A percentile compares a stretch with the other conserved stretches of the same genome.
Evolutionary conservation across 2,329 filamentous ascomycete genomes (phyloP).

Genomic region (Coniella lustricola): DNA sequence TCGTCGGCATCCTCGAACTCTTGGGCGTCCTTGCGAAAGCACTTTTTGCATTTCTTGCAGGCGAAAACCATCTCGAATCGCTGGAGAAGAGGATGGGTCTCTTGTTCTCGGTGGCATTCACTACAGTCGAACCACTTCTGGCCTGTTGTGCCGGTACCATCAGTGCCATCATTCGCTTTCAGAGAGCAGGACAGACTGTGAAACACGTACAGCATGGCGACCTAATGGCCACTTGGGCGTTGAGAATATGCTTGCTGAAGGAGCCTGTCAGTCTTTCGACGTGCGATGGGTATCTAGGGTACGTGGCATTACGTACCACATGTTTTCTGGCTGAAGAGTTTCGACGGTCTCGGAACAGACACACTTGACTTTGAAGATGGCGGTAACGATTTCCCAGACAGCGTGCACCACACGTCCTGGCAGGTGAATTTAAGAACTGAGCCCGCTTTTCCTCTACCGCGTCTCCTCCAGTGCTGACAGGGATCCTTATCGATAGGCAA

Average conservation of each 20-base stretch:
- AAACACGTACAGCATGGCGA: slow-evolving; percentile 78
- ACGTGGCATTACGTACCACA: slow-evolving; percentile 11
- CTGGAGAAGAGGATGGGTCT: slow-evolving; percentile 70
- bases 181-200: neutral
- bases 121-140: slow-evolving; percentile 98
- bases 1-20: slow-evolving; percentile 97
- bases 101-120: slow-evolving; percentile 81
- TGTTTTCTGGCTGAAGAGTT: neutral
- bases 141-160: slow-evolving; percentile 43
- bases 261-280: neutral
- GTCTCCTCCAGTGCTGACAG: neutral
- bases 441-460: slow-evolving; percentile 3
- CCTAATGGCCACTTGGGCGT: slow-evolving; percentile 93
- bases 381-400: slow-evolving; percentile 7
- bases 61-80: slow-evolving; percentile 85
- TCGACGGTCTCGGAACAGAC: neutral
- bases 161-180: neutral
- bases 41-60: slow-evolving; percentile 99
- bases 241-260: slow-evolving; percentile 89
- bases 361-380: neutral
- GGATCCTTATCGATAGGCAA: neutral
- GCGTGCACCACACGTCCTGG: slow-evolving; percentile 11
- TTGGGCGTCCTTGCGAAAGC: slow-evolving; percentile 85
- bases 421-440: slow-evolving; percentile 6
- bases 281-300: neutral